Evolutionary conservation across 441 rosid genomes (phyloP).

Genomic region (Croton laevigatus): DNA sequence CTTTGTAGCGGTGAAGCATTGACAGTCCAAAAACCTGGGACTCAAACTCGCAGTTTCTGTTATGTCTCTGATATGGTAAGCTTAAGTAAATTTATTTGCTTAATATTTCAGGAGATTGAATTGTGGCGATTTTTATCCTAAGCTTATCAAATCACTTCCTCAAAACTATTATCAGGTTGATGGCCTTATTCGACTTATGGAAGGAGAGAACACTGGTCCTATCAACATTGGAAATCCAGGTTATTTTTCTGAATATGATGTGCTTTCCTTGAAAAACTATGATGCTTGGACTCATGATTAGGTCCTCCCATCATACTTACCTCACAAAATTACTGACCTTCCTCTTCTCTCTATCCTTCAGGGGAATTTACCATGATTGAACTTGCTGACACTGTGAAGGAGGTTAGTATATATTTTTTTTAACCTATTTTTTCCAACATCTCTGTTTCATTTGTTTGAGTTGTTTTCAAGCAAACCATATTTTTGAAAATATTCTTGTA

Average conservation of each 20-base stretch:
- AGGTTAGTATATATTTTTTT: slow-evolving; percentile 40
- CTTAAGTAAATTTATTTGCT: neutral
- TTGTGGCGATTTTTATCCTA: neutral
- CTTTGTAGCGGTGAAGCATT: slow-evolving; percentile 66
- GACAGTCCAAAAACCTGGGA: slow-evolving; percentile 89
- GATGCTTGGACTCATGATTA: neutral
- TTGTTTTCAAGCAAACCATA: neutral
- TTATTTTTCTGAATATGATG: slow-evolving; percentile 9
- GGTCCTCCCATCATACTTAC: neutral
- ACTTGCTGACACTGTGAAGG: slow-evolving; percentile 87
- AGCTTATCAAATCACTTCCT: neutral
- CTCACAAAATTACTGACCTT: neutral
- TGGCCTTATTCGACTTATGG: slow-evolving; percentile 89
- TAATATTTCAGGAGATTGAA: neutral
- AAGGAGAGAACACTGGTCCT: slow-evolving; percentile 86
- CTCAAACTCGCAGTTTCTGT: slow-evolving; percentile 96
- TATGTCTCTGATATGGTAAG: slow-evolving; percentile 93
- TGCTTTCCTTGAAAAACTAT: neutral
- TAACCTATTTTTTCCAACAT: neutral
- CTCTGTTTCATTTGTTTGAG: neutral
- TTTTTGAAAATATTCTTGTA: too few relatives aligned
- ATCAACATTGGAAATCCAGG: slow-evolving; percentile 97
- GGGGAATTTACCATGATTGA: slow-evolving; percentile 92
- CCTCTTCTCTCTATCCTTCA: slow-evolving; percentile 22
- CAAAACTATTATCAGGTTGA: slow-evolving; percentile 51